Evolutionary conservation across 23 red algal genomes (phyloP).

Genomic region (Cyanidium caldarium): DNA sequence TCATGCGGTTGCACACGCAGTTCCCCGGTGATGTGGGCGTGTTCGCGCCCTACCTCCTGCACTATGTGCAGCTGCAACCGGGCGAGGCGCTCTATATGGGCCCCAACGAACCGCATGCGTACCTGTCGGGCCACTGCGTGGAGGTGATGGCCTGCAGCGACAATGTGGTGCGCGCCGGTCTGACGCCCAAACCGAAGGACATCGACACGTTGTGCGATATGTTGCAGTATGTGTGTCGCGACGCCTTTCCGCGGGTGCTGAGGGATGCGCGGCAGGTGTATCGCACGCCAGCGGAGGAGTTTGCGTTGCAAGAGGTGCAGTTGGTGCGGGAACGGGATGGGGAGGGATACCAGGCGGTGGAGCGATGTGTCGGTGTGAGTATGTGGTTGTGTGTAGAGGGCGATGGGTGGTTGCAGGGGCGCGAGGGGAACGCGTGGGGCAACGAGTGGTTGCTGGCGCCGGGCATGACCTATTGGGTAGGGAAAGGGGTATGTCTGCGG

Average conservation of each 20-base stretch:
- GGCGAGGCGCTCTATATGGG: constrained; percentile 77
- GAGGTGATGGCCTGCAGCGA: constrained; percentile 91
- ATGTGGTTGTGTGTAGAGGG: no score
- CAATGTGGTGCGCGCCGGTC: constrained; percentile 95
- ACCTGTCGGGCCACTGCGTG: constrained; percentile 69
- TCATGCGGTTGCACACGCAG: constrained; percentile 25
- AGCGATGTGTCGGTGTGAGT: no score
- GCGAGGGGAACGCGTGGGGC: no score
- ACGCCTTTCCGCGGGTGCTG: constrained; percentile 20
- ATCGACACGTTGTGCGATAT: constrained; percentile 58
- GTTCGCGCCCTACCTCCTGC: constrained; percentile 71
- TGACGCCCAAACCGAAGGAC: constrained; percentile 92
- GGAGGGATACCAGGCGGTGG: not conserved
- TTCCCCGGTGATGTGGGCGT: constrained; percentile 77
- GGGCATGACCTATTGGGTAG: no score
- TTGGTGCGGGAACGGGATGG: not conserved
- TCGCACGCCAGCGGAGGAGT: constrained; percentile 41
- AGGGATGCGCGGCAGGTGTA: constrained; percentile 18
- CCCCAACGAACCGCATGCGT: constrained; percentile 96
- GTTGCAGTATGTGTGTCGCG: constrained; percentile 44
- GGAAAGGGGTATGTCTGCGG: no score
- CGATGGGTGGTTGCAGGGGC: no score
- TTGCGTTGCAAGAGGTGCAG: constrained; percentile 32
- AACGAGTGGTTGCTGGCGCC: no score
- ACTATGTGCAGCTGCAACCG: constrained; percentile 47